These are phyloP conservation scores for Simplicillium aogashimaense DNA, from an alignment of 2,329 filamentous ascomycete genomes.

Conservation along the genomic window DNA sequence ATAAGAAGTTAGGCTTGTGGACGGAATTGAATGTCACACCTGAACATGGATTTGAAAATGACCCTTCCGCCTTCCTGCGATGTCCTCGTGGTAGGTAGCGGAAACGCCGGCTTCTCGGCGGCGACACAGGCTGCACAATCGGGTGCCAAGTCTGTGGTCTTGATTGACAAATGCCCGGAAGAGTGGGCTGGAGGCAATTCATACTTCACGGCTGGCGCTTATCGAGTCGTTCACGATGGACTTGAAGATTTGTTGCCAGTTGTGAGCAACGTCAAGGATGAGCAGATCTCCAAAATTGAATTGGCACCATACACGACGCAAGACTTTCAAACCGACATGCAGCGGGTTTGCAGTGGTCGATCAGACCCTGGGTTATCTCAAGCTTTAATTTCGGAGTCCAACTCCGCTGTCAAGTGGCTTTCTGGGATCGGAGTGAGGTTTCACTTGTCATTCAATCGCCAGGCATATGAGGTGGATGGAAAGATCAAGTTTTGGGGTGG, in stretches of 20 bases:
- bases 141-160: constrained; percentile 32
- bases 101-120: constrained; percentile 55
- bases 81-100: constrained; percentile 48
- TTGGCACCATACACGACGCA: constrained; percentile 43
- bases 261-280: constrained; percentile 45
- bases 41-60: too few relatives aligned
- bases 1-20: too few relatives aligned
- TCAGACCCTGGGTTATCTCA: constrained; percentile 38
- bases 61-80: constrained; percentile 11
- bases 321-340: constrained; percentile 46
- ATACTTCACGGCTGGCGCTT: constrained; percentile 57
- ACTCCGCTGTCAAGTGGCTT: constrained; percentile 44
- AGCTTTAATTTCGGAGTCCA: constrained; percentile 40
- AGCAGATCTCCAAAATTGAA: constrained; percentile 41
- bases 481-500: constrained; percentile 59
- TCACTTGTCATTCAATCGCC: constrained; percentile 53
- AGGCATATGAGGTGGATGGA: constrained; percentile 54
- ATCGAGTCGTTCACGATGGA: constrained; percentile 45
- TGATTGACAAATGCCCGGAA: constrained; percentile 51
- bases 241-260: constrained; percentile 47
- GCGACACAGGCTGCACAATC: constrained; percentile 44
- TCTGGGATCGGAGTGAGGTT: constrained; percentile 43
- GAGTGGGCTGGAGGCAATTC: constrained; percentile 53
- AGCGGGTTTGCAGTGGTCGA: constrained; percentile 43
- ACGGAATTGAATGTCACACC: too few relatives aligned